Evolutionary conservation across 306 rosid species (phyloP), one percentile per base, ranked within the genome.

Genomic region (Aeschynomene evenia): DNA sequence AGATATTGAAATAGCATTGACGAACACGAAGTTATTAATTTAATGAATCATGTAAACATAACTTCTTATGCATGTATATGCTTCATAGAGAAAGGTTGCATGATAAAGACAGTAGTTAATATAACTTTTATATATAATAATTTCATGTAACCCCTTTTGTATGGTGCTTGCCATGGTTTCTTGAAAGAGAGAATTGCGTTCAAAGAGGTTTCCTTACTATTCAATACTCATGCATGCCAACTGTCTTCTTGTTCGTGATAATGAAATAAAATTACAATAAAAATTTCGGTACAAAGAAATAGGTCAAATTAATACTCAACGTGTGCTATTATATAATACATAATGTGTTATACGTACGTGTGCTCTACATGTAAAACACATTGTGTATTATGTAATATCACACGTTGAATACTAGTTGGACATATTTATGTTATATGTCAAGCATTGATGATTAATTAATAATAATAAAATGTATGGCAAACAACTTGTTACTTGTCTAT

Each of bases 151-250:
- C 22, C 9, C 39, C 52, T 67, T 67, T 34, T 7, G 15, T 9
- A 39, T 40, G 65, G 66, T 42, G 28, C 7, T 76, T 49, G 54
- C 58, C 20, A 14, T 45, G 67, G 29, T 76, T 76, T 67, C 76
- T 59, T 59, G 43, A 53, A 28, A 71, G 21, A 71, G 21, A 63
- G 23, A 54, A 62, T 39, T 33, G 68, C 57, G 53, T 81, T 69
- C 24, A 26, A 53, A 61, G 48, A 29, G 77, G 76, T 60, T 81
- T 68, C 53, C 70, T 66, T 72, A 23, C 21, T 16, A 42, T 69
- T 57, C n/a, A n/a, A n/a, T n/a, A n/a, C n/a, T n/a, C 71, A 62
- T 46, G 78, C 48, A 63, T 74, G 72, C 13, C 56, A 57, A 46
- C 18, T 57, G 74, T 72, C 59, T 9, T 60, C 54, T 54, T 65